Percentiles rank a stretch among this genome's conserved stretches.
phyloP scores from a whole-genome alignment of 2,329 filamentous ascomycete species.

The Hymenoscyphus fructigenus region DNA sequence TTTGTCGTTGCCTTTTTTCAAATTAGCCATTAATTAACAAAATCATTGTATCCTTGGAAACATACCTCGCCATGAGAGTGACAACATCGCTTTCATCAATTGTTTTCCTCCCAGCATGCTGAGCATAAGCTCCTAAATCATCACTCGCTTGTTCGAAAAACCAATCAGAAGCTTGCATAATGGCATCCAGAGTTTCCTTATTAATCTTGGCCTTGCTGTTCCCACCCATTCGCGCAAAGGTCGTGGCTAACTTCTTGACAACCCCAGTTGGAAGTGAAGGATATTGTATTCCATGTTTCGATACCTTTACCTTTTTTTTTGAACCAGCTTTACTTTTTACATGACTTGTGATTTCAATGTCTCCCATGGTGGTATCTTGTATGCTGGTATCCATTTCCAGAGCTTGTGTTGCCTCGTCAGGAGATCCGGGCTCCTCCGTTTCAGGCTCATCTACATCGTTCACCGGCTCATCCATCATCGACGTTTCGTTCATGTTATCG shows the following conservation, averaged over 20 bases:
- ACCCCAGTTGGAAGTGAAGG: conserved; percentile 71
- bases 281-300: conserved; percentile 72
- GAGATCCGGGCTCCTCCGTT: conserved; percentile 22
- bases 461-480: conserved; percentile 15
- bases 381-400: conserved; percentile 22
- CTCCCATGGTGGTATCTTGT: conserved; percentile 22
- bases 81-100: conserved; percentile 84
- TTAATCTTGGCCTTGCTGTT: conserved; percentile 67
- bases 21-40: conserved; percentile 25
- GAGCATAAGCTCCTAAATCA: conserved; percentile 75
- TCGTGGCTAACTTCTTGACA: conserved; percentile 71
- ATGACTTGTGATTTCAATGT: conserved; percentile 3
- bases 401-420: conserved; percentile 23
- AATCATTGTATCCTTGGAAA: conserved; percentile 23
- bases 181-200: conserved; percentile 70
- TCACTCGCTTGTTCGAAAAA: conserved; percentile 87
- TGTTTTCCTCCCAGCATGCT: conserved; percentile 78
- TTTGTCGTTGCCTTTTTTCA: conserved; percentile 69
- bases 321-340: conserved; percentile 29
- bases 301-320: conserved; percentile 58
- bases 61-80: conserved; percentile 79
- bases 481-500: neutral
- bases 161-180: conserved; percentile 83
- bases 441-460: conserved; percentile 22
- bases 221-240: conserved; percentile 66